Percentiles rank a stretch among this genome's conserved stretches.
Evolutionary conservation across 2,329 filamentous ascomycete genomes (phyloP).

Genomic region (Exophiala dermatitidis): DNA sequence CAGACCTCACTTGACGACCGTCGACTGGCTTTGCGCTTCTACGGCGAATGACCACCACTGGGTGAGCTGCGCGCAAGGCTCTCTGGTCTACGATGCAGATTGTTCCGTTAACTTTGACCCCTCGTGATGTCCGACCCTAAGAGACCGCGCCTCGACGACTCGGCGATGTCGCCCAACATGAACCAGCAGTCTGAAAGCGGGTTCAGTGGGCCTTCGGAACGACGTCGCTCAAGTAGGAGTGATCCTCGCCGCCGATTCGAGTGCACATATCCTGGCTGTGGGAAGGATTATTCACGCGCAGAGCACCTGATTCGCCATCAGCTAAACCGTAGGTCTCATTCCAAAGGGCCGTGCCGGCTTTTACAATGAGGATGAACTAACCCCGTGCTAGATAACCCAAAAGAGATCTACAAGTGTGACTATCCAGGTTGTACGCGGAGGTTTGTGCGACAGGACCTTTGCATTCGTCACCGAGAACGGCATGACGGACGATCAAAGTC

Average conservation of each 20-base stretch:
- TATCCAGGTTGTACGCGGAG: conserved; percentile 82
- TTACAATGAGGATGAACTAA: background rate
- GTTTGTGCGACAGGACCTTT: conserved; percentile 88
- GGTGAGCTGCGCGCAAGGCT: background rate
- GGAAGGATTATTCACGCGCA: conserved; percentile 89
- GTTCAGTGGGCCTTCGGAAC: background rate
- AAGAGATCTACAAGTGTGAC: conserved; percentile 89
- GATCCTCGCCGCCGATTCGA: conserved; percentile 47
- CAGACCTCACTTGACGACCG: background rate
- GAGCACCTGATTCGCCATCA: conserved; percentile 96
- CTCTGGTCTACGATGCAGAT: conserved; percentile 2
- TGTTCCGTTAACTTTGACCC: background rate
- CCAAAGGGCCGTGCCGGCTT: background rate
- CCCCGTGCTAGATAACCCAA: conserved; percentile 64
- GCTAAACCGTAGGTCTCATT: conserved; percentile 64
- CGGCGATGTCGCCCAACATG: background rate
- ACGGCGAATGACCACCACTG: background rate
- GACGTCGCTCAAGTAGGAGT: conserved; percentile 5
- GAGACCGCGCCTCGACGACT: conserved; percentile 15
- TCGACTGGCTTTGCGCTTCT: background rate
- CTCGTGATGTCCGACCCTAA: conserved; percentile 17
- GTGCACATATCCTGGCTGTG: conserved; percentile 77
- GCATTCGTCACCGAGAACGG: conserved; percentile 73
- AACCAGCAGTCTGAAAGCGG: background rate
- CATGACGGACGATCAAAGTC: conserved; percentile 55